Base-by-base conservation (phyloP, 345 rosid genomes). In the Gossypium thurberi region DNA sequence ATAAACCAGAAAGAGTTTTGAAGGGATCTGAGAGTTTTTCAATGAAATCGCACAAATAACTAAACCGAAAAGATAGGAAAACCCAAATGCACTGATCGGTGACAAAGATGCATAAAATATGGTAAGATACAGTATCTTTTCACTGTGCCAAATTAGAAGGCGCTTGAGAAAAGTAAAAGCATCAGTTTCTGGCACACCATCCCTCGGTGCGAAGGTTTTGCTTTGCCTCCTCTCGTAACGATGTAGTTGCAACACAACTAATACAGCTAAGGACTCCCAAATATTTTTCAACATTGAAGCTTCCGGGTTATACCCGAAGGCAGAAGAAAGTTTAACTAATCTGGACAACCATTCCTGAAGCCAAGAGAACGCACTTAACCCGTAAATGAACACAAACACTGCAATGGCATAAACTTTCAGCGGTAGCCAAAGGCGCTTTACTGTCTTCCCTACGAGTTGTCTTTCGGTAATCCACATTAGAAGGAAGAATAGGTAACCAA, bases 191-290 rank as follows among this genome's bases (percentile, higher is more conserved):
- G 61, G 14, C 47, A 2, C 59, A 47, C 50, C n/a, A 26, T 48
- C 40, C 26, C 42, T 63, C 21, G 82, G 79, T 75, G 75, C 80
- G 78, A 77, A 74, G 72, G 76, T 77, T 82, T 87, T 87, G 84
- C 95, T 92, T 79, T 90, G 93, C 80, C 93, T 89, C 86, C 98
- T 89, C 83, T 94, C 98, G 33, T 94, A 94, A 83, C 95, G 87
- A 73, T 90, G 90, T 79, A 92, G 93, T 81, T 94, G 98, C 98
- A 94, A 90, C 83, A 94, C 98, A 59, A 92, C 79, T 86, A 94
- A 81, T 61, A 94, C 90, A 65, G 98, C 98, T 43, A 92, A 85
- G 76, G 98, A 92, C 70, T 94, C 92, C 97, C 97, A 89, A 77
- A 92, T 84, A 81, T 94, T 94, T 78, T 85, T 77, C 81, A 92